Conservation (phyloP, 2,329 filamentous ascomycete genomes). For the Xylaria sp. region DNA sequence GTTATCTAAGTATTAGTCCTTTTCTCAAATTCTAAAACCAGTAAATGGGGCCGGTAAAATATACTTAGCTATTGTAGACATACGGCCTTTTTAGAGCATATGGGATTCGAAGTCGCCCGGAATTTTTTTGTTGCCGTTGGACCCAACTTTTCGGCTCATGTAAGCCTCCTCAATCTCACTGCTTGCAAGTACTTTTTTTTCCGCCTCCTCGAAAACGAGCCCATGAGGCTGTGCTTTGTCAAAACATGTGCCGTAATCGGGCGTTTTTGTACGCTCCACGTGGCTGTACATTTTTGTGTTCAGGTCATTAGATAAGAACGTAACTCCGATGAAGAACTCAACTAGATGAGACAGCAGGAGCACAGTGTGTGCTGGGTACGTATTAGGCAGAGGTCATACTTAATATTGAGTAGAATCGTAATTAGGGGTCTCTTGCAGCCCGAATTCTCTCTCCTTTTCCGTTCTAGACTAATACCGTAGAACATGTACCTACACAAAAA, state of each 20-base stretch:
- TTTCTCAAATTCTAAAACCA: not conserved
- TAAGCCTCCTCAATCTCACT: constrained; percentile 10
- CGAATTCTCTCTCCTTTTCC: not conserved
- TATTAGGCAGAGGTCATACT: not conserved
- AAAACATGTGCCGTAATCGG: constrained; percentile 9
- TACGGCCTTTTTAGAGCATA: not conserved
- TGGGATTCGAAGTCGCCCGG: not conserved
- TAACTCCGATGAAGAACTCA: not conserved
- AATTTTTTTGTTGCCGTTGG: not conserved
- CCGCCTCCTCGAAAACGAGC: not conserved
- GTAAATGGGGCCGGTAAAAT: not conserved
- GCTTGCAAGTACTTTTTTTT: not conserved
- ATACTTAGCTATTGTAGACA: not conserved
- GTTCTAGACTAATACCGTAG: not conserved
- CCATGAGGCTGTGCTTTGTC: constrained; percentile 1
- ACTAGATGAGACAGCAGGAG: not conserved
- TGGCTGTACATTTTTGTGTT: constrained; percentile 3
- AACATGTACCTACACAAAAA: not conserved
- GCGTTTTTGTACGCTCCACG: constrained; percentile 24
- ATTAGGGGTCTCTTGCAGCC: not conserved
- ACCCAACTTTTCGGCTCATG: not conserved
- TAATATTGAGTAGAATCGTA: not conserved
- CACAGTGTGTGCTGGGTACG: not conserved
- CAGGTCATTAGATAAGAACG: not conserved
- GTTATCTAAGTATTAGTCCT: not conserved